Evolutionary conservation across 225 moss, liverwort and hornwort species (phyloP), one percentile per base, ranked within the genome.

Genomic region (Thuidium tamariscinum): DNA sequence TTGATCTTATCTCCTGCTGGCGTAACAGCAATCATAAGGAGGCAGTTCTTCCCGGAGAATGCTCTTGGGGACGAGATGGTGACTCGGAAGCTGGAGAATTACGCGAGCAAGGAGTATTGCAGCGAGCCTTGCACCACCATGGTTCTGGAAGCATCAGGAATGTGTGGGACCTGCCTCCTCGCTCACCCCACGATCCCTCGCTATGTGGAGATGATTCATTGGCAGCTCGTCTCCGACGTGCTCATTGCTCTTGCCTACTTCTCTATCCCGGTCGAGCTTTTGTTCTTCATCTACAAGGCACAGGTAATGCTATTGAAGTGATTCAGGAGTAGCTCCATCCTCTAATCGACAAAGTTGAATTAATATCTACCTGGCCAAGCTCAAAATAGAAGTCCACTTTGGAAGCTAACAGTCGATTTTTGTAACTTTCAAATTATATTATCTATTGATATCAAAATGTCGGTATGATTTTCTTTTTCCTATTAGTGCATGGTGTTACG

Each of bases 191-290:
- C 87, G 26, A 77, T 93, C 67, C 93, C 91, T 87, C 88, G 86
- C 68, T 96, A 93, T 51, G 69, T 88, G 82, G 79, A 90, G 72
- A 97, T 97, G 96, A 85, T 93, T 61, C 92, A 86, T 56, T 97
- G 96, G 94, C 97, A 97, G 90, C 95, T 95, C 64, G 92, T 88
- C 76, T 95, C 97, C 13, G 96, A 97, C 74, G 89, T 97, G 82
- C 94, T 97, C 88, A 97, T 97, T 88, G 95, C 97, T 65, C 66
- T 97, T 75, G 97, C 97, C 54, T 97, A 97, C 83, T 97, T 97
- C 81, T 97, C 97, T 34, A 97, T 97, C 74, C 97, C 97, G 17
- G 83, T 96, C 55, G 96, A 97, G 92, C 92, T 97, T 52, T 89
- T 97, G 29, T 95, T 93, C 87, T 97, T 97, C 91, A 92, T 97